phyloP scores from a whole-genome alignment of 208 protist genomes.

The Acanthamoeba castellanii region DNA sequence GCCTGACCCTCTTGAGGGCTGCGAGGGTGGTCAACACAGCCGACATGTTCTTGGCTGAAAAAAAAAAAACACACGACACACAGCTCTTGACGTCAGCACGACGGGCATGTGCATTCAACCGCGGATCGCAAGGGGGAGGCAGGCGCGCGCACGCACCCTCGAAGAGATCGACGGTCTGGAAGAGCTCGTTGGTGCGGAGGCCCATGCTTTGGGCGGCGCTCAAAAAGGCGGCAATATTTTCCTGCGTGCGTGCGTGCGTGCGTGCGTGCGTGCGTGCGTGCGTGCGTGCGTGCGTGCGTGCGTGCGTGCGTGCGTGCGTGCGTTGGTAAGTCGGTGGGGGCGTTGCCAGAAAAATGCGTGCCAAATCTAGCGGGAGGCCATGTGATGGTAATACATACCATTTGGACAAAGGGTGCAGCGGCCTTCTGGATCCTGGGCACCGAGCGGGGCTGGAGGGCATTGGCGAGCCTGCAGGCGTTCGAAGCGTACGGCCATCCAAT shows the following conservation, averaged over 20 bases:
- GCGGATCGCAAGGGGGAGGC: not conserved
- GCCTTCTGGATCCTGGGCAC: slow-evolving; percentile 31
- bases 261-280: not conserved
- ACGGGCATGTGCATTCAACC: not conserved
- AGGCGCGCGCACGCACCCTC: not conserved
- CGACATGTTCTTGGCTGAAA: slow-evolving; percentile 39
- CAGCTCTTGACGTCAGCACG: not conserved
- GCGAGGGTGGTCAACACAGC: slow-evolving; percentile 1
- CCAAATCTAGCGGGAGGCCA: not conserved
- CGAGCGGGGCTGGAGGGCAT: not conserved
- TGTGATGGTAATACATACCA: not conserved
- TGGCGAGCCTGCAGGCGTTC: not conserved
- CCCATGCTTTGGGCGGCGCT: slow-evolving; percentile 60
- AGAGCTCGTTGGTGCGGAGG: slow-evolving; percentile 77
- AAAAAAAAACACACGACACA: too few species aligned
- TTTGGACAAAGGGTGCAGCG: slow-evolving; percentile 9
- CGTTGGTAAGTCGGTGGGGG: too few species aligned
- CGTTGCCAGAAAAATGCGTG: not conserved
- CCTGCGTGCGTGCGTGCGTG: not conserved
- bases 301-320: too few species aligned
- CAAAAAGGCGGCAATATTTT: slow-evolving; percentile 80
- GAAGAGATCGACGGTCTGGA: slow-evolving; percentile 84
- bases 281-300: too few species aligned
- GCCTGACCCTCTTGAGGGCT: slow-evolving; percentile 1
- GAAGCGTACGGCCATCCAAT: too few species aligned